These are phyloP conservation scores for Hansenula lynferdii DNA, from an alignment of 1,139 yeast species.

Conservation along the genomic window DNA sequence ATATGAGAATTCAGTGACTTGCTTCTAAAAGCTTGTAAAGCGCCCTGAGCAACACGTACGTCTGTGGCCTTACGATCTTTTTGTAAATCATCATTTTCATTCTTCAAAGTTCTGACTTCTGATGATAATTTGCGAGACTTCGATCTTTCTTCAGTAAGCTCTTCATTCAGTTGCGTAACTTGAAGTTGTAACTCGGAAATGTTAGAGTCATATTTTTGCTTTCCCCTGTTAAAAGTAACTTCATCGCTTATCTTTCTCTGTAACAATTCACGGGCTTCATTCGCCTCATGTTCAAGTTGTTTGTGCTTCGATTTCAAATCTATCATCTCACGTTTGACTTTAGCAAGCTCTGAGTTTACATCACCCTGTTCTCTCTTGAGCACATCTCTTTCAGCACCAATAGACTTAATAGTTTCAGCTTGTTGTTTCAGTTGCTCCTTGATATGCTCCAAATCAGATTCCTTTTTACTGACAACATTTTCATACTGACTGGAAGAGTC, in stretches of 20 bases:
- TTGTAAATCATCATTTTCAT: constrained; percentile 35
- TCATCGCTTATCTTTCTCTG: constrained; percentile 35
- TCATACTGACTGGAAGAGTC: constrained; percentile 33
- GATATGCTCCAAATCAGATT: constrained; percentile 29
- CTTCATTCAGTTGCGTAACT: constrained; percentile 20
- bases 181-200: constrained; percentile 24
- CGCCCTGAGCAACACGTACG: constrained; percentile 20
- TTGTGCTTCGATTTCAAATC: constrained; percentile 25
- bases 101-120: constrained; percentile 26
- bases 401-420: constrained; percentile 18
- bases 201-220: constrained; percentile 31
- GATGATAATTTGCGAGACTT: constrained; percentile 17
- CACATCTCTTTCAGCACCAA: constrained; percentile 26
- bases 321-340: constrained; percentile 16
- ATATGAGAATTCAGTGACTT: constrained; percentile 15
- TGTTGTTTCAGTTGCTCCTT: constrained; percentile 24
- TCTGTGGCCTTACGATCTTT: constrained; percentile 20
- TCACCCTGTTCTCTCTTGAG: constrained; percentile 13
- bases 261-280: constrained; percentile 30
- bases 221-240: constrained; percentile 35
- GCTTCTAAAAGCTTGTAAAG: constrained; percentile 12
- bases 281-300: constrained; percentile 34
- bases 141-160: constrained; percentile 19
- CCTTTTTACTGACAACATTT: constrained; percentile 32
- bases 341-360: constrained; percentile 10